Percentiles rank a stretch among this genome's conserved stretches.
Conservation (phyloP, 2,329 filamentous ascomycete species). For the Elsinoe ampelina region DNA sequence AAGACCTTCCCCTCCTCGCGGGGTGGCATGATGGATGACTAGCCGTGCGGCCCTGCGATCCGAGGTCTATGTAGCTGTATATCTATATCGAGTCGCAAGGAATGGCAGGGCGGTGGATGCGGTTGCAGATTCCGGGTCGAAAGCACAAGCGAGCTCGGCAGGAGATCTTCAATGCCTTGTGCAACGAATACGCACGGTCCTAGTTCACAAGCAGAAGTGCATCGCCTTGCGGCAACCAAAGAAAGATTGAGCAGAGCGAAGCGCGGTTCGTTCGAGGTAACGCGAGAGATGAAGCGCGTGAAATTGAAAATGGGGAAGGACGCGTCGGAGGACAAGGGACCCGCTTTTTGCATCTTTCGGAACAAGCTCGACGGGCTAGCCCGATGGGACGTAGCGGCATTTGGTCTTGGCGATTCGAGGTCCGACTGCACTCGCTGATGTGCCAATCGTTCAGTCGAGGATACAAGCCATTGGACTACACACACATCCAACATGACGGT, state of each 20-base stretch:
- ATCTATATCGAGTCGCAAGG: too few relatives aligned
- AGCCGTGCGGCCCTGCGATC: not conserved
- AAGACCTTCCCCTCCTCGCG: slow-evolving; percentile 42
- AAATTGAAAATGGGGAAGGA: slow-evolving; percentile 12
- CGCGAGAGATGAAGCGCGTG: slow-evolving; percentile 11
- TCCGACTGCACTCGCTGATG: not conserved
- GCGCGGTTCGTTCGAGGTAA: not conserved
- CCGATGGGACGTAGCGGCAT: not conserved
- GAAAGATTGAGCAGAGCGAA: not conserved
- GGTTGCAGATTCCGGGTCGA: not conserved
- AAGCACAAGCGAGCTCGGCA: slow-evolving; percentile 3
- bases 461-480: not conserved
- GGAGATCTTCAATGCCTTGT: slow-evolving; percentile 1
- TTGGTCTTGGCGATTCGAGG: not conserved
- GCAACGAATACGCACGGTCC: slow-evolving; percentile 10
- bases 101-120: not conserved
- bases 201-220: not conserved
- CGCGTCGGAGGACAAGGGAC: slow-evolving; percentile 9
- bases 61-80: not conserved
- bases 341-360: not conserved
- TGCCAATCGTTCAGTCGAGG: not conserved
- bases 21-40: slow-evolving; percentile 15
- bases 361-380: not conserved
- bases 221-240: slow-evolving; percentile 3
- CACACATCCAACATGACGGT: slow-evolving; percentile 30